Evolutionary conservation across 2,329 filamentous ascomycete genomes (phyloP), one percentile per base, ranked within the genome.

Genomic region (Sporothrix pseudoabietina): DNA sequence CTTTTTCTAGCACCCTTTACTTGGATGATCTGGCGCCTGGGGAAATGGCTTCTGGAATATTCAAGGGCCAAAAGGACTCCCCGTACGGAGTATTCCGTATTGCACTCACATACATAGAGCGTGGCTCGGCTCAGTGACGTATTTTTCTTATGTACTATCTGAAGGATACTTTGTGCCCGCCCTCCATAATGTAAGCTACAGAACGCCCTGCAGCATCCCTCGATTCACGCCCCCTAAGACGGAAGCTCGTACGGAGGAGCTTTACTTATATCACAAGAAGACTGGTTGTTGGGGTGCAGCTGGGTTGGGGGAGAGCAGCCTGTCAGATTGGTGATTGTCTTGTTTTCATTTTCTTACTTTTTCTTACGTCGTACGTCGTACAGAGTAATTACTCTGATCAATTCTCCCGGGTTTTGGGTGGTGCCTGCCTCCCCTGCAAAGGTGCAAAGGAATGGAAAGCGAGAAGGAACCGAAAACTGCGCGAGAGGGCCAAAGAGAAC

Each of bases 71-170:
- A n/a, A 22, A 39, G 39, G 30, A 22, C 61, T 65, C 41, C 9
- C 26, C 26, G 26, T 26, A 26, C 26, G 26, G 26, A 26, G 26
- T 66, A 32, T 49, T 66, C 41, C 39, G 26, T 66, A 66, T 66
- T 32, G 26, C 41, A 66, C 39, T 65, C 61, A 16, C 8, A 35
- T 35, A 16, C 8, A 35, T 35, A 35, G 35, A 35, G 35, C 35
- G 63, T 49, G 41, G 63, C 63, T 68, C 49, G 63, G 63, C 16
- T 9, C 41, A 49, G 41, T 68, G 63, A 68, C 26, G 41, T 49
- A 68, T 68, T 14, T 65, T 44, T 44, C 41, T 44, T 44, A n/a
- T n/a, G n/a, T n/a, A 44, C 41, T 44, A 9, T 44, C 3, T 44
- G 41, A 1, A 26, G 26, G 26, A 26, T 44, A 9, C 26, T 57